Evolutionary conservation across 371 early-diverging fungal genomes (phyloP).

Genomic region (Sporodiniella umbellata): DNA sequence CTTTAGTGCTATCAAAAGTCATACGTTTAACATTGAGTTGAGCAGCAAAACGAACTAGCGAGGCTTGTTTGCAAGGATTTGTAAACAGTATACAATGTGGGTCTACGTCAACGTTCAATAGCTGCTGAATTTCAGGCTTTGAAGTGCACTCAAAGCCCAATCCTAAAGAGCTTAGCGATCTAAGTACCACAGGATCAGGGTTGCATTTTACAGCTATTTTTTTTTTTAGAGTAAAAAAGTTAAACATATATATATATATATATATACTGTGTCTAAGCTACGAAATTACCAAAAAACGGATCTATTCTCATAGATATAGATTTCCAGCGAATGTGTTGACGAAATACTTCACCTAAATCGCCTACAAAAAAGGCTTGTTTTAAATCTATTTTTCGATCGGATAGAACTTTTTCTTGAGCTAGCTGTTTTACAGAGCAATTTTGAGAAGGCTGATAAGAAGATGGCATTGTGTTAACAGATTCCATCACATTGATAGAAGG

Average conservation of each 20-base stretch:
- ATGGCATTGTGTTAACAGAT: conserved; percentile 10
- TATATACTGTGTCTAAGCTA: too few relatives aligned
- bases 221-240: conserved; percentile 6
- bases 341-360: conserved; percentile 85
- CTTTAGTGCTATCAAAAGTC: conserved; percentile 98
- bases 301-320: conserved; percentile 83
- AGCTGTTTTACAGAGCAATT: conserved; percentile 33
- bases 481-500: conserved; percentile 11
- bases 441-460: conserved; percentile 22
- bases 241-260: neutral
- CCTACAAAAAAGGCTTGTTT: conserved; percentile 89
- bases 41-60: conserved; percentile 85
- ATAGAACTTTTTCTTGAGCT: conserved; percentile 29
- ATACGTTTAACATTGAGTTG: conserved; percentile 79
- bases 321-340: conserved; percentile 86
- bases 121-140: conserved; percentile 83
- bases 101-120: conserved; percentile 75
- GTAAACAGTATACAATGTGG: conserved; percentile 90
- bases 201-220: conserved; percentile 90
- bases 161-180: conserved; percentile 80
- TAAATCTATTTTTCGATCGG: conserved; percentile 47
- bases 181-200: conserved; percentile 85
- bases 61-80: conserved; percentile 97
- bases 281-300: conserved; percentile 86
- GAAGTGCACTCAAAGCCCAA: conserved; percentile 93